A percentile compares a stretch with the other conserved stretches of the same genome.
Evolutionary conservation across 179 eudicot species (phyloP).

Genomic region (Vitellaria paradoxa): DNA sequence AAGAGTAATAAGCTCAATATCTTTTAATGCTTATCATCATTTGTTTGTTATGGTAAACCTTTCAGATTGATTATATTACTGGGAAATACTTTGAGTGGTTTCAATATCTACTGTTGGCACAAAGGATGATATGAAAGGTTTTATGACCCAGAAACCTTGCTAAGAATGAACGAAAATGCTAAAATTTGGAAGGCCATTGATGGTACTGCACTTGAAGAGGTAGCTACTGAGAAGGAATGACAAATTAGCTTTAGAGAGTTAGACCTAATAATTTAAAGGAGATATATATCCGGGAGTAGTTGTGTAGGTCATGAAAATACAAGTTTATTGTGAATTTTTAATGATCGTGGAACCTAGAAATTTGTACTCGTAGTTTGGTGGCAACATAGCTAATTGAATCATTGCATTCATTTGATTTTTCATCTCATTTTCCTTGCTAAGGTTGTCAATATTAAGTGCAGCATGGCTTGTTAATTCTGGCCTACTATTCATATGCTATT

Average conservation of each 20-base stretch:
- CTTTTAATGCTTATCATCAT: neutral
- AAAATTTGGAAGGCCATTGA: neutral
- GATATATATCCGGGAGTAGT: neutral
- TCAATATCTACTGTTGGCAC: constrained; percentile 49
- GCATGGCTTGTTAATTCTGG: neutral
- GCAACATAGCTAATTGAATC: neutral
- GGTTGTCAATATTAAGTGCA: neutral
- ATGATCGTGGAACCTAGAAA: too few species aligned
- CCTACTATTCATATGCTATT: neutral
- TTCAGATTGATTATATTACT: neutral
- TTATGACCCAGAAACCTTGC: constrained; percentile 50
- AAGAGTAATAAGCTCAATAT: constrained; percentile 31
- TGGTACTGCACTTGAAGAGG: neutral
- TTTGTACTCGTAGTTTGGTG: neutral
- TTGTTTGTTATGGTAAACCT: neutral
- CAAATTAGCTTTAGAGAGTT: neutral
- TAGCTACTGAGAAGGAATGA: neutral
- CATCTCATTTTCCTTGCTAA: neutral
- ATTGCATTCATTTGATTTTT: neutral
- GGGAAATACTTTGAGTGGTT: constrained; percentile 30
- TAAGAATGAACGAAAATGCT: constrained; percentile 2
- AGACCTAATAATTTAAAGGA: neutral
- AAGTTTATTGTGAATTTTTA: neutral
- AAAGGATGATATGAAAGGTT: constrained; percentile 48
- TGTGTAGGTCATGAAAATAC: neutral